These are phyloP conservation scores for Colletotrichum magnum DNA, from an alignment of 2,329 filamentous ascomycete species.

Conservation along the genomic window DNA sequence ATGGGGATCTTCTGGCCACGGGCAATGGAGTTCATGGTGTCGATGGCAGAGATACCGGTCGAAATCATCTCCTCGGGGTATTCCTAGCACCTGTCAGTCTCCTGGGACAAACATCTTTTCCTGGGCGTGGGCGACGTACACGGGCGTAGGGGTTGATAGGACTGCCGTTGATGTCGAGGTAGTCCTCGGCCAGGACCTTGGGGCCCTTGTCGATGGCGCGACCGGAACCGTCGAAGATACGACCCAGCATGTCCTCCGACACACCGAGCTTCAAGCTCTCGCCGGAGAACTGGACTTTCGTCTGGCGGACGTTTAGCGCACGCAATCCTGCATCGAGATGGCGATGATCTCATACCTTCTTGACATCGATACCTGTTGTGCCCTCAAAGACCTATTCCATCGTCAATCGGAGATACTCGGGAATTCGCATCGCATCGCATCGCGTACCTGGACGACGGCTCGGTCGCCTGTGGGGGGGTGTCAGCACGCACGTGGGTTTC, in stretches of 20 bases:
- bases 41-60: slow-evolving; percentile 98
- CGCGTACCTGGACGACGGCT: slow-evolving; percentile 90
- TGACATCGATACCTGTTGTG: slow-evolving; percentile 96
- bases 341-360: slow-evolving; percentile 78
- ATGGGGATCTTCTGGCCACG: slow-evolving; percentile 99
- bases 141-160: slow-evolving; percentile 98
- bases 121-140: slow-evolving; percentile 66
- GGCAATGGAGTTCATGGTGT: slow-evolving; percentile 98
- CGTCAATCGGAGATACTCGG: slow-evolving; percentile 45
- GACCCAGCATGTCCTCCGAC: slow-evolving; percentile 99
- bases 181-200: slow-evolving; percentile 97
- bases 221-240: slow-evolving; percentile 98
- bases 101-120: slow-evolving; percentile 7
- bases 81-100: slow-evolving; percentile 69
- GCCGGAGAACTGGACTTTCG: slow-evolving; percentile 96
- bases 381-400: slow-evolving; percentile 90
- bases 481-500: slow-evolving; percentile 42
- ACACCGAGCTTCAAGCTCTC: slow-evolving; percentile 98
- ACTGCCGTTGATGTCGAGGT: slow-evolving; percentile 98
- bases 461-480: slow-evolving; percentile 76
- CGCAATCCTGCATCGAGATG: slow-evolving; percentile 15
- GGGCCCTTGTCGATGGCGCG: slow-evolving; percentile 99
- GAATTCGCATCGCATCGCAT: slow-evolving; percentile 41
- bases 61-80: slow-evolving; percentile 99
- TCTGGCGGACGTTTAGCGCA: slow-evolving; percentile 66